Evolutionary conservation across 345 rosid genomes (phyloP), one percentile per base, ranked within the genome.

Genomic region (Citrus medica): DNA sequence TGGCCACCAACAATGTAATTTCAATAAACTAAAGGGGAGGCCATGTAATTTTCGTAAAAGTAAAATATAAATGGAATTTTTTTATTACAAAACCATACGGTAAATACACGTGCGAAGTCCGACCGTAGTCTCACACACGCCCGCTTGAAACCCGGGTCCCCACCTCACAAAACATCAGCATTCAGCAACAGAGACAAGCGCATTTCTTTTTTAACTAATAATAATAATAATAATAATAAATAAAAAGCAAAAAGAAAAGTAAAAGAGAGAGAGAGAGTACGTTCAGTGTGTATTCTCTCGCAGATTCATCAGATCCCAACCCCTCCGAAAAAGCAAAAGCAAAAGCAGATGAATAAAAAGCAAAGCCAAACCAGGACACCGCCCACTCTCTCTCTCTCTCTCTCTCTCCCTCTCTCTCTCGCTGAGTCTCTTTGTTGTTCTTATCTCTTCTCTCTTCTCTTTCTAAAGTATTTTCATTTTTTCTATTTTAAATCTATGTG

Each of bases 291-390:
- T 68, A 76, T 79, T 78, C 82, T 68, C 77, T 61, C 42, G 64
- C 78, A 84, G 87, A 90, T 87, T 87, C 90, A 83, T 69, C 71
- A 72, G 87, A 81, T 81, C 82, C 85, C 76, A 74, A 53, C 79
- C 28, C 64, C 28, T 53, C 59, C 22, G 14, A n/a, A 76, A 70
- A 71, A 75, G 78, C 28, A 59, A 76, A 76, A 79, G 74, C 25
- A 10, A 76, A 55, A 76, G 63, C 74, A 73, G 59, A n/a, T 38
- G 35, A 37, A 17, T 32, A 70, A 77, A 62, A 42, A 1, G 33
- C 48, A 63, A 76, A 77, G 46, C 82, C 66, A 40, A 46, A 67
- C 81, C 51, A 28, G 19, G 12, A 53, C 12, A n/a, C 67, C 65
- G 71, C 65, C 67, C 30, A 21, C 70, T 16, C 61, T 30, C n/a